Evolutionary conservation across 1,284 basidiomycete genomes (phyloP).

Genomic region (Kwoniella shivajii): DNA sequence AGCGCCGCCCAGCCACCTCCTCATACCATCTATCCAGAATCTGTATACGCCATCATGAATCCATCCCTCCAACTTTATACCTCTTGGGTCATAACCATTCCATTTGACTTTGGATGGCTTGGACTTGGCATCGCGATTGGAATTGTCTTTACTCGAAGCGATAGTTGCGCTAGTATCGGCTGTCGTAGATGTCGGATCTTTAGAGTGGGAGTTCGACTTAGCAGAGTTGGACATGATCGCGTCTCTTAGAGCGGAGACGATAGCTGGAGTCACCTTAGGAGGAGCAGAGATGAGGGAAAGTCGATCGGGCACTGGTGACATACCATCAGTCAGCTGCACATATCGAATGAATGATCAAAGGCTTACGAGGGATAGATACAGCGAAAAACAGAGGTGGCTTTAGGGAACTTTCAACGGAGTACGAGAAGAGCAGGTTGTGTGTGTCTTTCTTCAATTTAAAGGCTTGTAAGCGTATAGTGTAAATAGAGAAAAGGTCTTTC

Average conservation of each 20-base stretch:
- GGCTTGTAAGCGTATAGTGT: slow-evolving; percentile 2
- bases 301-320: slow-evolving; percentile 41
- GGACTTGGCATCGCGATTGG: background rate
- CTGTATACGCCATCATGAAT: slow-evolving; percentile 48
- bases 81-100: slow-evolving; percentile 18
- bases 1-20: slow-evolving; percentile 36
- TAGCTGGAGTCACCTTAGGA: slow-evolving; percentile 26
- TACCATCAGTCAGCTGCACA: background rate
- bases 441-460: slow-evolving; percentile 44
- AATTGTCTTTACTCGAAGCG: background rate
- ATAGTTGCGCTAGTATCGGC: slow-evolving; percentile 10
- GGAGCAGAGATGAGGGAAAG: slow-evolving; percentile 48
- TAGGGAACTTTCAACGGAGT: slow-evolving; percentile 18
- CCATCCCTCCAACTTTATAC: slow-evolving; percentile 50
- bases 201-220: background rate
- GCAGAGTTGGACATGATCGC: slow-evolving; percentile 32
- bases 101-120: slow-evolving; percentile 7
- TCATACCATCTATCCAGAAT: slow-evolving; percentile 47
- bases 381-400: slow-evolving; percentile 46
- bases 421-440: slow-evolving; percentile 45
- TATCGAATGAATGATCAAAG: background rate
- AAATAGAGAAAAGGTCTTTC: too few species aligned
- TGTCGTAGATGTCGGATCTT: background rate
- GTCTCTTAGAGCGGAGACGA: slow-evolving; percentile 40
- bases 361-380: slow-evolving; percentile 45